Conservation (phyloP, 495 filamentous ascomycete species). For the Gamarada debralockiae region DNA sequence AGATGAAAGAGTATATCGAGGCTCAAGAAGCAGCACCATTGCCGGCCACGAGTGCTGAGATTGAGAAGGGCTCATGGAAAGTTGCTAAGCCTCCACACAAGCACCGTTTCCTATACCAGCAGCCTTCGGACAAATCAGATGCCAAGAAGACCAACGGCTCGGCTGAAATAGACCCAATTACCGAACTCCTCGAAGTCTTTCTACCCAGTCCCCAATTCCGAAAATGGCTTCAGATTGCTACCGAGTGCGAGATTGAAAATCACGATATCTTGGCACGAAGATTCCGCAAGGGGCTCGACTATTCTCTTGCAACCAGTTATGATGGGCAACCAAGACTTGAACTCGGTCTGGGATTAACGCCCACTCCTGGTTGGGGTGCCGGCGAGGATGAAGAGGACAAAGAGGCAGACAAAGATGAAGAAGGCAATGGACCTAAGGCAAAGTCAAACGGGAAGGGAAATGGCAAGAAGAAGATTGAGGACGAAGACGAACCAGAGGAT, state of each 20-base stretch:
- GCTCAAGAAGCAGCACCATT: slow-evolving; percentile 52
- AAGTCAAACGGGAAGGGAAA: slow-evolving; percentile 23
- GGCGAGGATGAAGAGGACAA: slow-evolving; percentile 55
- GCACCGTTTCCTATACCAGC: slow-evolving; percentile 83
- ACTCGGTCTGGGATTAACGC: slow-evolving; percentile 78
- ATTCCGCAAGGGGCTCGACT: slow-evolving; percentile 85
- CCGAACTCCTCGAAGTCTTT: slow-evolving; percentile 71
- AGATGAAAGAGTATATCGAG: slow-evolving; percentile 64
- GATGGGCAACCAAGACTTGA: slow-evolving; percentile 82
- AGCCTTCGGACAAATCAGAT: slow-evolving; percentile 29
- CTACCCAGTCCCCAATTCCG: slow-evolving; percentile 84
- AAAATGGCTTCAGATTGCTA: slow-evolving; percentile 82
- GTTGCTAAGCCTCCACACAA: slow-evolving; percentile 91
- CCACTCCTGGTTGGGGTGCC: slow-evolving; percentile 77
- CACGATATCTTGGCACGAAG: slow-evolving; percentile 72
- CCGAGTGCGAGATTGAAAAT: slow-evolving; percentile 60
- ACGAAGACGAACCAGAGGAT: slow-evolving; percentile 41
- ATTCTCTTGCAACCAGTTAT: slow-evolving; percentile 84
- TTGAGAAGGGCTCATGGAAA: slow-evolving; percentile 63
- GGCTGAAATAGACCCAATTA: slow-evolving; percentile 49
- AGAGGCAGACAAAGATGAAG: slow-evolving; percentile 37
- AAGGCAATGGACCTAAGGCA: slow-evolving; percentile 18
- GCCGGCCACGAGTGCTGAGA: slow-evolving; percentile 45
- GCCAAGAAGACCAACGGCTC: slow-evolving; percentile 27
- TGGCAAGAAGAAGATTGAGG: slow-evolving; percentile 22